Base-by-base conservation (phyloP, 2,329 filamentous ascomycete genomes). In the Karstenula rhodostoma region DNA sequence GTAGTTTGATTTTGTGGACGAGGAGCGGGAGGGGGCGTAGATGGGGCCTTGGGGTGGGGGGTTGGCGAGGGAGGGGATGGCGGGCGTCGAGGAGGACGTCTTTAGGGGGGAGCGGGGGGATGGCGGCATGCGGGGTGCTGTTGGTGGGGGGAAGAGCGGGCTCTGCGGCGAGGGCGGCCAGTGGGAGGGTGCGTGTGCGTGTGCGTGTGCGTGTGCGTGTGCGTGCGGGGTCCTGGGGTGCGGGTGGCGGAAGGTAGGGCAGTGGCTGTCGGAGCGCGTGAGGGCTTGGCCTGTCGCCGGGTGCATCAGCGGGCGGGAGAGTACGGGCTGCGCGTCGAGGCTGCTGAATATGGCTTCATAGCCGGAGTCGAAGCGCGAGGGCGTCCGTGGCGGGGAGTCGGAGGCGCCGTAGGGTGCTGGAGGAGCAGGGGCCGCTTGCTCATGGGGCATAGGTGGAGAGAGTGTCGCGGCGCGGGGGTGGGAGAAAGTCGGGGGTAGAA, bases 331-430 rank as follows among this genome's bases (percentile, higher is more conserved):
- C 17, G 33, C 23, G 37, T 57, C 56, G 19, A 51, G 27, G 19
- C 19, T 19, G 19, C 9, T 57, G 25, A 65, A 66, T 5, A 64
- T 25, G 9, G 60, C 64, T 12, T 62, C 48, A 40, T 66, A 64
- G 25, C 59, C 57, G 29, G 29, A 9, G 32, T 47, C 40, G 5
- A 50, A 51, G 8, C 40, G 15, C 50, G 35, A 25, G 53, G 52
- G 2, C 52, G 58, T 23, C 5, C 53, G 46, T 7, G 54, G 35
- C 13, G 54, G 22, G 27, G 12, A 17, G 17, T 32, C 44, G 33
- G 32, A n/a, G 15, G 42, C 15, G 37, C 23, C 9, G 37, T 32
- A 29, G 9, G 37, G 42, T 54, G 37, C 37, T 33, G 51, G 9
- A 40, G 13, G 13, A 43, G 54, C 13, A 44, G 33, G 33, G 15